Evolutionary conservation across 805 yeast species (phyloP), one percentile per base, ranked within the genome.

Genomic region (Candida germanica): DNA sequence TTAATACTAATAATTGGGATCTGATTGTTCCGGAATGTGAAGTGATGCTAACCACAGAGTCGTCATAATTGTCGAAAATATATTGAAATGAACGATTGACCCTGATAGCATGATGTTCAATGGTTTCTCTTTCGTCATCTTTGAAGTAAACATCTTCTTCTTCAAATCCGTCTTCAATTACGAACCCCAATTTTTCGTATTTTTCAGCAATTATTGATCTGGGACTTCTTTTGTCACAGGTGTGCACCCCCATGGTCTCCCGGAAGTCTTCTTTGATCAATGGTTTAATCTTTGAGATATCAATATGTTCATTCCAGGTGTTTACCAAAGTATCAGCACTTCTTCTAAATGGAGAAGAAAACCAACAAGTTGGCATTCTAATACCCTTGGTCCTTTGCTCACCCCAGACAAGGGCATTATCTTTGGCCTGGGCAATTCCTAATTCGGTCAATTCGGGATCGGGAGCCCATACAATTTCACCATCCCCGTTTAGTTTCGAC

Each of bases 21-120:
- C 74, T 53, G 30, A 75, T 73, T 17, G 73, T 59, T 0, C 80
- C 80, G 14, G 74, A 64, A 47, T 75, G 81, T 19, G 68, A 59
- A 10, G 80, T 74, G n/a, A 73, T 53, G 29, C 68, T 66, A 33
- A 66, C 51, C 25, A 54, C 53, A 4, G 53, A 51, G 19, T 59
- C 61, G 10, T 42, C 38, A 29, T 35, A 37, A 15, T 35, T 48
- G 27, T 48, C 42, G 37, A 66, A 66, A 20, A 66, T 59, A 35
- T 56, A 57, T 47, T 65, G 71, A 36, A 66, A 57, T 12, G 56
- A 53, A 26, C 53, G 47, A 46, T 66, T 59, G 37, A 56, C 48
- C 20, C 72, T 44, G 26, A 64, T 39, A 3, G 67, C 60, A 27
- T 66, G 71, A 39, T 68, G 71, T 30, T 56, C 62, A n/a, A 63